Conservation (phyloP, 495 filamentous ascomycete species). For the Astrocystis sublimbata region DNA sequence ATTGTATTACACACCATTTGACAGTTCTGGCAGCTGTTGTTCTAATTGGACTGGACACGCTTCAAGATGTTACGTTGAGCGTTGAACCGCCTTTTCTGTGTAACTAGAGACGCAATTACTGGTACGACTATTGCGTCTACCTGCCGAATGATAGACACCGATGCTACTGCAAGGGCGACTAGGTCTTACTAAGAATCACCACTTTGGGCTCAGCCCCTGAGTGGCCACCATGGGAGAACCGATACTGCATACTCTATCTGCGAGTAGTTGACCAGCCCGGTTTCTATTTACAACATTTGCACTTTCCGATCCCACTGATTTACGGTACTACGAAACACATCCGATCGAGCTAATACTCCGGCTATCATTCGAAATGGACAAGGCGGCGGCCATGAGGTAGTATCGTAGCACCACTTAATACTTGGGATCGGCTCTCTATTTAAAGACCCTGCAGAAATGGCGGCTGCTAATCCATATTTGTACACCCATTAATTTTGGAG, state of each 20-base stretch:
- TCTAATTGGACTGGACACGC: too few relatives aligned
- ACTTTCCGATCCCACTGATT: background rate
- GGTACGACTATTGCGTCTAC: background rate
- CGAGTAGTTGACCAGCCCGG: background rate
- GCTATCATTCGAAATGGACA: too few relatives aligned
- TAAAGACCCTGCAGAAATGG: too few relatives aligned
- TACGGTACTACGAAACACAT: background rate
- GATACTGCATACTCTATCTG: background rate
- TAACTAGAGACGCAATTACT: background rate
- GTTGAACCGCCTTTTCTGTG: background rate
- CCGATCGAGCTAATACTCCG: background rate
- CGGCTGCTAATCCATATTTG: too few relatives aligned
- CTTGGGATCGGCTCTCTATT: too few relatives aligned
- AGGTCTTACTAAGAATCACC: conserved; percentile 8
- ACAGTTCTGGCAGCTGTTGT: too few relatives aligned
- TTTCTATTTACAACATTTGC: conserved; percentile 1
- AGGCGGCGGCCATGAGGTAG: too few relatives aligned
- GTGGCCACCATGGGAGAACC: background rate
- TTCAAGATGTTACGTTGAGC: background rate
- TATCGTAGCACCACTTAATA: too few relatives aligned
- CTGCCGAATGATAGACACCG: conserved; percentile 4
- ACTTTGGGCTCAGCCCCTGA: background rate
- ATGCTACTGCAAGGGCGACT: background rate
- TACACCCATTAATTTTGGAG: too few relatives aligned
- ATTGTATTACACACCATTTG: background rate